Percentiles rank a stretch among this genome's conserved stretches.
phyloP scores from a whole-genome alignment of 345 rosid species.

The Eucalyptus pauciflora region DNA sequence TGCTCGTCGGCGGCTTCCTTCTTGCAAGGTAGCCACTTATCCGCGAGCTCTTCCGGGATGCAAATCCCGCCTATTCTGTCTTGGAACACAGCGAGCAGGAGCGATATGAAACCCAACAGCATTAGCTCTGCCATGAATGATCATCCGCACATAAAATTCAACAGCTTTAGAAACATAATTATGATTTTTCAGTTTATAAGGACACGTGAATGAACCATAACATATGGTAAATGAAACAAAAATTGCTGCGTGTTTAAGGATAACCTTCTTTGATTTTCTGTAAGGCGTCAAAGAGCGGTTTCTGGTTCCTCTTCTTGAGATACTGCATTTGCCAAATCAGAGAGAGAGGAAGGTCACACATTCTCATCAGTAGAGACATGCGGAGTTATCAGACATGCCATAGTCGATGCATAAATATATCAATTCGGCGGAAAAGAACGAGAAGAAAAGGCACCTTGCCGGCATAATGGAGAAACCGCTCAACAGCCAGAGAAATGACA shows the following conservation, averaged over 20 bases:
- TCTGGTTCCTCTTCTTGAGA: conserved; percentile 51
- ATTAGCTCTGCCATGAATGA: conserved; percentile 51
- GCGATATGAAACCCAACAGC: conserved; percentile 81
- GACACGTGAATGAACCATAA: not conserved
- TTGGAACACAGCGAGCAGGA: conserved; percentile 55
- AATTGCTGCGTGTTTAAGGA: too few relatives aligned
- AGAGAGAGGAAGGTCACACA: not conserved
- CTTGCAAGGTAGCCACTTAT: conserved; percentile 49
- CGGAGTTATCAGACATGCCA: not conserved
- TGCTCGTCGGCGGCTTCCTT: not conserved
- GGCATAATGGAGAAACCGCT: conserved; percentile 48
- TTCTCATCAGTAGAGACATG: not conserved
- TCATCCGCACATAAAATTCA: not conserved
- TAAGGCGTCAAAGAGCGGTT: conserved; percentile 62
- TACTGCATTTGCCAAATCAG: conserved; percentile 11
- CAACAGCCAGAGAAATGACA: conserved; percentile 50
- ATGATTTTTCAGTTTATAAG: not conserved
- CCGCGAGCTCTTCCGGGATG: conserved; percentile 23
- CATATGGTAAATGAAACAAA: not conserved
- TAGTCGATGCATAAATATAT: not conserved
- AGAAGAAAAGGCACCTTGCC: conserved; percentile 46
- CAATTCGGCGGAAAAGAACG: not conserved
- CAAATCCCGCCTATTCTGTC: conserved; percentile 30
- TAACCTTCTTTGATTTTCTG: conserved; percentile 86
- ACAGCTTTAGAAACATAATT: not conserved